Evolutionary conservation across 345 rosid species (phyloP).

Genomic region (Eucalyptus shirleyi): DNA sequence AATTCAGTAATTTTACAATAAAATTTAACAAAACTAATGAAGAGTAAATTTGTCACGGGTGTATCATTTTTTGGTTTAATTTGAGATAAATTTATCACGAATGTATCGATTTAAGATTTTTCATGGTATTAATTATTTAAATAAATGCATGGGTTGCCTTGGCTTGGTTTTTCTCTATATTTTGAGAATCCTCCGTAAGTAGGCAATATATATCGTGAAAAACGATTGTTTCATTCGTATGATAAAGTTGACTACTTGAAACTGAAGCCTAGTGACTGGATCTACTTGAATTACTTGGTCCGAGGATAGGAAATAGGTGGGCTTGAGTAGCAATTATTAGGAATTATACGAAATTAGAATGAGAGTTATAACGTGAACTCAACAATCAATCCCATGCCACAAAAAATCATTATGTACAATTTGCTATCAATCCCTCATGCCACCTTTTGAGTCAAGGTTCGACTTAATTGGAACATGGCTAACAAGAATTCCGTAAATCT

Average conservation of each 20-base stretch:
- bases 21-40: too few species aligned
- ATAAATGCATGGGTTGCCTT: not conserved
- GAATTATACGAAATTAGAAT: not conserved
- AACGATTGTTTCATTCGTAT: not conserved
- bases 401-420: not conserved
- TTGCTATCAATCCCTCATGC: not conserved
- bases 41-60: too few species aligned
- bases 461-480: not conserved
- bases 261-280: not conserved
- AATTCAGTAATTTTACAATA: fast-evolving
- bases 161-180: not conserved
- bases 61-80: too few species aligned
- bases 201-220: not conserved
- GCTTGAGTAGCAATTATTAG: not conserved
- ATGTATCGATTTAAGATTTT: fast-evolving
- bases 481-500: not conserved
- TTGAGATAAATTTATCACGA: too few species aligned
- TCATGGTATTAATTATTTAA: fast-evolving
- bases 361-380: not conserved
- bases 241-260: not conserved
- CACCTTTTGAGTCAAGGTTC: not conserved
- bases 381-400: not conserved
- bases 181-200: not conserved
- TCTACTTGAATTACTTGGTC: not conserved
- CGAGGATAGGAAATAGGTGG: not conserved